These are phyloP conservation scores for Termitomyces sp. DNA, from an alignment of 768 basidiomycete genomes.

Conservation along the genomic window DNA sequence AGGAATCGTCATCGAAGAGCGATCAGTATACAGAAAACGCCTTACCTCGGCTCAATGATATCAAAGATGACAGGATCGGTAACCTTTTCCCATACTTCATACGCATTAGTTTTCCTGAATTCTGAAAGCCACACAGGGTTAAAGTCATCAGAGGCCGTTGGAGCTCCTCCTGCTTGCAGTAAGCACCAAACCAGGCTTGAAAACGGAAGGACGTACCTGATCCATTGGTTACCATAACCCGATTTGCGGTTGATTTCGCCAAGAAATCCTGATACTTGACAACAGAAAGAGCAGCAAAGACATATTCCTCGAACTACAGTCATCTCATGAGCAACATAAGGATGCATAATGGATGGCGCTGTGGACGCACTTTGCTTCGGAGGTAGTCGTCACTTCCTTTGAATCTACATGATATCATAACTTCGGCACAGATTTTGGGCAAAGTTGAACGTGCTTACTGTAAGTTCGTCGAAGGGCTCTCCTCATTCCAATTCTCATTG, in stretches of 20 bases:
- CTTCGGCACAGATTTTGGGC: not conserved
- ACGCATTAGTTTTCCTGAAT: conserved; percentile 85
- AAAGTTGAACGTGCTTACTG: conserved; percentile 43
- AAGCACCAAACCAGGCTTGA: not conserved
- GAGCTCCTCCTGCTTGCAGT: conserved; percentile 39
- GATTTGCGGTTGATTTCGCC: conserved; percentile 54
- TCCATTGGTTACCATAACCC: conserved; percentile 65
- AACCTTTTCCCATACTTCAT: conserved; percentile 81
- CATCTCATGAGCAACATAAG: not conserved
- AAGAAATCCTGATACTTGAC: conserved; percentile 90
- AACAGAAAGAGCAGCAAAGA: conserved; percentile 79
- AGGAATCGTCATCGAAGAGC: not conserved
- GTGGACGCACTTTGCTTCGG: conserved; percentile 60
- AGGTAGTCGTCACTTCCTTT: conserved; percentile 96
- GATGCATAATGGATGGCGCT: not conserved
- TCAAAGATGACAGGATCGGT: conserved; percentile 95
- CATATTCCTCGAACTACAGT: conserved; percentile 85
- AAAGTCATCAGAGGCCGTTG: conserved; percentile 70
- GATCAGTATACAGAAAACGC: not conserved
- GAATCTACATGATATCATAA: conserved; percentile 47
- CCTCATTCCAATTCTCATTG: conserved; percentile 71
- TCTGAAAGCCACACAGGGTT: conserved; percentile 84
- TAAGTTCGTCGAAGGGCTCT: conserved; percentile 57
- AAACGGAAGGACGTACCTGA: conserved; percentile 30
- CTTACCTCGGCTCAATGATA: conserved; percentile 86